Percentiles rank a stretch among this genome's conserved stretches.
Conservation (phyloP, 371 early-diverging fungal species). For the Saksenaea oblongispora region DNA sequence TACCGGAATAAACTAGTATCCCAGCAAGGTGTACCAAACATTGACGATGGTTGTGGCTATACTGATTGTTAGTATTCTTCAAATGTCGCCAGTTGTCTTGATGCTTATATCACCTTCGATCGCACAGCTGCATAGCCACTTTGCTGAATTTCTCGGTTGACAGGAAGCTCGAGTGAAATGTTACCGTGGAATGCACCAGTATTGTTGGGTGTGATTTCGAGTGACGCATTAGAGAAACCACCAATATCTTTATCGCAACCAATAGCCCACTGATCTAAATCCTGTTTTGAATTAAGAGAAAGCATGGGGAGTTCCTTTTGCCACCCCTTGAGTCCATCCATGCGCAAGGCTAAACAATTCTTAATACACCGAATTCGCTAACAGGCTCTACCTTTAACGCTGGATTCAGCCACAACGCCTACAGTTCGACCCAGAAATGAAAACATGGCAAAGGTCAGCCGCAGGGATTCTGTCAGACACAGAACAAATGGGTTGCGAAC, state of each 20-base stretch:
- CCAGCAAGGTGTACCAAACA: constrained; percentile 82
- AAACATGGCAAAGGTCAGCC: constrained; percentile 46
- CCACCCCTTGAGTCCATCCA: constrained; percentile 59
- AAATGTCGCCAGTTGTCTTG: too few relatives aligned
- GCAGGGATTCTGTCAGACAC: constrained; percentile 19
- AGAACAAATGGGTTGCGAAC: too few relatives aligned
- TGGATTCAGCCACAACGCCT: constrained; percentile 51
- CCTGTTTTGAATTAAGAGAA: constrained; percentile 56
- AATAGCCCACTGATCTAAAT: constrained; percentile 73
- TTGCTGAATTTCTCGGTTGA: constrained; percentile 67
- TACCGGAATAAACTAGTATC: constrained; percentile 87
- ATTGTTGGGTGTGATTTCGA: constrained; percentile 59
- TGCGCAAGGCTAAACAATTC: constrained; percentile 28
- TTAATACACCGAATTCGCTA: background rate
- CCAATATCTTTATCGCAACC: constrained; percentile 94
- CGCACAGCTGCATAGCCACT: constrained; percentile 92
- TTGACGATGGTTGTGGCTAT: constrained; percentile 24
- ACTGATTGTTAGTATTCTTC: background rate
- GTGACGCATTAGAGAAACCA: constrained; percentile 65
- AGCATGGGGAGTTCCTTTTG: constrained; percentile 71
- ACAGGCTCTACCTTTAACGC: constrained; percentile 46
- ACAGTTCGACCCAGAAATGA: constrained; percentile 54
- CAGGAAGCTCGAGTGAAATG: constrained; percentile 77
- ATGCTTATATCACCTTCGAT: constrained; percentile 54
- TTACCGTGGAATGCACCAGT: constrained; percentile 79